Evolutionary conservation across 2,329 filamentous ascomycete species (phyloP), one percentile per base, ranked within the genome.

Genomic region (Alternaria tenuissima): DNA sequence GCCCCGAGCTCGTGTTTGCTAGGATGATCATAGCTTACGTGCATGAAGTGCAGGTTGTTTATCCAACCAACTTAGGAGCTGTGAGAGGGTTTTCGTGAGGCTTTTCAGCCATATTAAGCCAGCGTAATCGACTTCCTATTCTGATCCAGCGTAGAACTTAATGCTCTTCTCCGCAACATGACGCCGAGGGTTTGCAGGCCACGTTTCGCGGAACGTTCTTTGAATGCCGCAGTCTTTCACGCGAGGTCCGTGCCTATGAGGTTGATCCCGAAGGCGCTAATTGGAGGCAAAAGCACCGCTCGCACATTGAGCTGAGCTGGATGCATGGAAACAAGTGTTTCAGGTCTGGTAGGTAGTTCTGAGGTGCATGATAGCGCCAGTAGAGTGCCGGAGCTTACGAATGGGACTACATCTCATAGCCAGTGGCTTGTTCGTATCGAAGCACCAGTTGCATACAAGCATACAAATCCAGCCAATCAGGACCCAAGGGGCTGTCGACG

Each of bases 201-300:
- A 41, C 22, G 36, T 48, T 56, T 20, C 14, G 34, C 24, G 4
- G 18, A 16, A 24, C n/a, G 6, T 39, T 30, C 20, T 26, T 46
- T 24, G 11, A n/a, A 46, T 28, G 32, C 55, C 30, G 28, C 41
- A 20, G 41, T 24, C 36, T 38, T 24, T 52, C 32, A 44, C 7
- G 32, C 18, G n/a, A 30, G 9, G 38, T 24, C 46, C 9, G 30
- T n/a, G 30, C 18, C 4, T 12, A 48, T 28, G 22, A 34, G 20
- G 42, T 48, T 32, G 38, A 26, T 44, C 4, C 46, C 52, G 41
- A 41, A 14, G 32, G 24, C 32, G 32, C 52, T 56, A 56, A 47
- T 11, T 30, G n/a, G 47, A 56, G 46, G 36, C 52, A 52, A 55
- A 49, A 48, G 43, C n/a, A 34, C 32, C 28, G 53, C 32, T 39